Evolutionary conservation across 768 basidiomycete species (phyloP).

Genomic region (Kwoniella dendrophila): DNA sequence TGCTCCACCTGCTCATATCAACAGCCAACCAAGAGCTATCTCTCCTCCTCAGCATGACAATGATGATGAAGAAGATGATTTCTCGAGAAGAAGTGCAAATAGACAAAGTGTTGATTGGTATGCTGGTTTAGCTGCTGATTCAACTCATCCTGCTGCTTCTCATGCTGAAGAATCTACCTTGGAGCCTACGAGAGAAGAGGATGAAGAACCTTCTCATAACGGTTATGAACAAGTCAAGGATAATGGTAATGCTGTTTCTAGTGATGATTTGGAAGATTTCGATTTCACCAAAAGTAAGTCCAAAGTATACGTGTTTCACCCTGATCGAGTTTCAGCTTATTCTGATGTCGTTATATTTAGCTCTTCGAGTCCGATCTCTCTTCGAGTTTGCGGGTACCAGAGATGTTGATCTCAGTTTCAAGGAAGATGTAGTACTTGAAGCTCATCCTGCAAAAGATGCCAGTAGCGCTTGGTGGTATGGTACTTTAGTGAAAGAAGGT

Average conservation of each 20-base stretch:
- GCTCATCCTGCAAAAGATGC: conserved; percentile 82
- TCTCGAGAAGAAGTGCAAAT: conserved; percentile 58
- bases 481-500: conserved; percentile 67
- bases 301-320: neutral
- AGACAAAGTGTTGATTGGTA: conserved; percentile 91
- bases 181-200: conserved; percentile 61
- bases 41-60: conserved; percentile 54
- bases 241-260: conserved; percentile 19
- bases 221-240: conserved; percentile 19
- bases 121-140: conserved; percentile 76
- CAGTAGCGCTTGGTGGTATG: conserved; percentile 92
- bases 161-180: conserved; percentile 58
- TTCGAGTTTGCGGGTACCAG: conserved; percentile 86
- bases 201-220: conserved; percentile 52
- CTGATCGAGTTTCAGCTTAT: neutral
- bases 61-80: conserved; percentile 29
- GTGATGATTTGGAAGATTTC: conserved; percentile 56
- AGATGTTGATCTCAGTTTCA: conserved; percentile 82
- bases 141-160: conserved; percentile 49
- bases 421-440: conserved; percentile 71
- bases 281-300: conserved; percentile 55
- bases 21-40: conserved; percentile 54
- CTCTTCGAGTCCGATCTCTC: conserved; percentile 73
- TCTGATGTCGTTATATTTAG: conserved; percentile 57
- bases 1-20: conserved; percentile 72